These are phyloP conservation scores for Mollisiaceae sp. DNA, from an alignment of 2,329 filamentous ascomycete species.

Conservation along the genomic window DNA sequence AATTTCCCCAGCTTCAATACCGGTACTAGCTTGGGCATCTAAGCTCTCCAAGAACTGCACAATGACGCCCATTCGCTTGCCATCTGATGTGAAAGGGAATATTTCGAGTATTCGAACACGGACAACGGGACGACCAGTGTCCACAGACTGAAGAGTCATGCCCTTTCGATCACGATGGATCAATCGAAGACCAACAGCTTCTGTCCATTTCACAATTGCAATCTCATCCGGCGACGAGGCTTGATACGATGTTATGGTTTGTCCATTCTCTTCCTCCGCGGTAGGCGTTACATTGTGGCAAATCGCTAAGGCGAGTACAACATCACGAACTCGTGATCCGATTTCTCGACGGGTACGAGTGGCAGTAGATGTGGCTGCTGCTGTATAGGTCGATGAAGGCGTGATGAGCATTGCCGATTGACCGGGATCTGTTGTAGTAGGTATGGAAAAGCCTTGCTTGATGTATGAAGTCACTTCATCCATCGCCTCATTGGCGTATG, in stretches of 20 bases:
- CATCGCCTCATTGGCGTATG: constrained; percentile 98
- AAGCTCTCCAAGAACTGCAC: constrained; percentile 77
- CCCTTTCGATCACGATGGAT: constrained; percentile 84
- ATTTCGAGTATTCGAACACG: constrained; percentile 89
- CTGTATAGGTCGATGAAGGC: constrained; percentile 73
- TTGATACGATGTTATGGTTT: constrained; percentile 84
- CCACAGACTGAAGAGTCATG: constrained; percentile 81
- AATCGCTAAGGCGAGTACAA: constrained; percentile 87
- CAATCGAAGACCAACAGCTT: constrained; percentile 85
- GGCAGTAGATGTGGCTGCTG: constrained; percentile 61
- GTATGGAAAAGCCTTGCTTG: constrained; percentile 76
- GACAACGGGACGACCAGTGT: constrained; percentile 75
- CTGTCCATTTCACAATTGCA: constrained; percentile 95
- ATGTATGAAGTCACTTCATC: constrained; percentile 91
- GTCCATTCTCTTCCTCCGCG: constrained; percentile 79
- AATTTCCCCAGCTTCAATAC: constrained; percentile 73
- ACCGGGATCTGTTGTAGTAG: constrained; percentile 51
- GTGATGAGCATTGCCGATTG: constrained; percentile 67
- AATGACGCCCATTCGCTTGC: constrained; percentile 97
- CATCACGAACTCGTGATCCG: constrained; percentile 87
- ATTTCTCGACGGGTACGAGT: constrained; percentile 93
- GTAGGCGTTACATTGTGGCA: constrained; percentile 98
- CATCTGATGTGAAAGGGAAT: constrained; percentile 97
- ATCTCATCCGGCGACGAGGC: constrained; percentile 98
- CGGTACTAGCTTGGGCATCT: constrained; percentile 51